Percentiles rank a stretch among this genome's conserved stretches.
Conservation (phyloP, 2,329 filamentous ascomycete genomes). For the Tolypocladium inflatum region DNA sequence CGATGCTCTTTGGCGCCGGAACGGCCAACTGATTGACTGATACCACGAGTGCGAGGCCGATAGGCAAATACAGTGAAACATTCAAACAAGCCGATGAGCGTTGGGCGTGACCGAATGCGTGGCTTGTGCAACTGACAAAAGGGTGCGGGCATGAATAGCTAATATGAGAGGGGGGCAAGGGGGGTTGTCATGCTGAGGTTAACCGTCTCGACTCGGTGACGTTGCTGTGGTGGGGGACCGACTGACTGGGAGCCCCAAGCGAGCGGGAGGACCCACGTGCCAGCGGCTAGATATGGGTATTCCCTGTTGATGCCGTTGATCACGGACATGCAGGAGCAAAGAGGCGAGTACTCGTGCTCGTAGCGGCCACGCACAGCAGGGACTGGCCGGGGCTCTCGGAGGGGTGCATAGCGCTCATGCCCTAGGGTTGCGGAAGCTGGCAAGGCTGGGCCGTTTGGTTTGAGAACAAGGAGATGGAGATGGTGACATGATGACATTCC, state of each 20-base stretch:
- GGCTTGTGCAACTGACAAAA: background rate
- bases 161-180: background rate
- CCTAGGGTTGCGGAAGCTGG: background rate
- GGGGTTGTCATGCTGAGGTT: background rate
- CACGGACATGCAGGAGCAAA: background rate
- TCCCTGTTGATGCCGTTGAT: background rate
- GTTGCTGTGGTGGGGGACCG: background rate
- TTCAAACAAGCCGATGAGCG: background rate
- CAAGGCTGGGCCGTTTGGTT: background rate
- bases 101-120: background rate
- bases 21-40: slow-evolving; percentile 5
- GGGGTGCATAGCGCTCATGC: background rate
- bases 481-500: too few relatives aligned
- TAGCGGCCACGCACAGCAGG: background rate
- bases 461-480: background rate
- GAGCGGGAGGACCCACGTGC: background rate
- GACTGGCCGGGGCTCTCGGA: background rate
- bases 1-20: slow-evolving; percentile 4
- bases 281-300: background rate
- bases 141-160: background rate
- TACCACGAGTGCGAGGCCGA: slow-evolving; percentile 5
- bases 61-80: background rate
- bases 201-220: background rate
- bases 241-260: background rate
- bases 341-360: background rate